Evolutionary conservation across 441 rosid genomes (phyloP), one percentile per base, ranked within the genome.

Genomic region (Syzygium syzygioides): DNA sequence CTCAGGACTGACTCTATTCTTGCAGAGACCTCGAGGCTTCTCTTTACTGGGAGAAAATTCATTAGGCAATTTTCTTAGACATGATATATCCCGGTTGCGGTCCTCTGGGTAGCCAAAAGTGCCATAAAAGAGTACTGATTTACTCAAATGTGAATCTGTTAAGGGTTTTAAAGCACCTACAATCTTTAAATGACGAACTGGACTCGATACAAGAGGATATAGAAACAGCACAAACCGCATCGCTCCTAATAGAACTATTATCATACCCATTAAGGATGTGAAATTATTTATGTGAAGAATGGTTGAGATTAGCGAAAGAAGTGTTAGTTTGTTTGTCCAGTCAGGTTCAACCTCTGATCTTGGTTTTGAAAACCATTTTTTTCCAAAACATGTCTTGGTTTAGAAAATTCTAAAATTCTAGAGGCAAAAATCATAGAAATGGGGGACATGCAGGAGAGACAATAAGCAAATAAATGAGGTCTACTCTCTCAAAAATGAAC

Each of bases 111-210:
- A 15, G 76, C 76, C 76, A 59, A 56, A 23, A 20, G 60, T 56
- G 60, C 56, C 18, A 55, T 55, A 55, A 55, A 55, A 55, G 23
- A 59, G 18, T 30, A 64, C 37, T 15, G 20, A 64, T 0, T 64
- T 30, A 64, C 30, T 64, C 37, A 15, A 0, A 64, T n/a, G 37
- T 0, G 14, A 30, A 64, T 64, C 71, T 2, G 71, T 64, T 4
- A 0, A n/a, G 5, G 19, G 37, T 30, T 64, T 64, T 15, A 30
- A 64, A 64, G 71, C 71, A 64, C 37, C 37, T 64, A 15, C 71
- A 64, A n/a, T 64, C 71, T 64, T 64, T 64, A n/a, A 30, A 0
- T 1, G 0, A 14, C 20, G 0, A 64, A 64, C 37, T 5, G 1
- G 71, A 64, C 37, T 64, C 5, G 1, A 30, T 7, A 64, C 34